phyloP scores from a whole-genome alignment of 2,329 filamentous ascomycete species.

The Xylariaceae sp. region DNA sequence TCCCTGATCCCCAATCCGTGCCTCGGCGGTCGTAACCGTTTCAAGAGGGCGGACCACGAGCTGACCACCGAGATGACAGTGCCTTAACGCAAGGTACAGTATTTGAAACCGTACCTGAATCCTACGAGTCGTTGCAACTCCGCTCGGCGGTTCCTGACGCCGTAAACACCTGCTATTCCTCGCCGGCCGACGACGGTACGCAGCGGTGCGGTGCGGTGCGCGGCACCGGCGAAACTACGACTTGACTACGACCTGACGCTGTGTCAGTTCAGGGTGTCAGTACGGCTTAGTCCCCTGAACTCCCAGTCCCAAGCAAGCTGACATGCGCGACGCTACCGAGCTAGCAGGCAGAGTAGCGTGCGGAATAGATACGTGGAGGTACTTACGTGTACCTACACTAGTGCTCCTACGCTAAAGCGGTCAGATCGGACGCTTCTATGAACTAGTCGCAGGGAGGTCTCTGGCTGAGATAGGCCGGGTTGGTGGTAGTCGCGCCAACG shows the following conservation, averaged over 20 bases:
- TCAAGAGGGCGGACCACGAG: no score
- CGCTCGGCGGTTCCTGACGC: no score
- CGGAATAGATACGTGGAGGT: not conserved
- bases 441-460: not conserved
- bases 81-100: no score
- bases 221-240: not conserved
- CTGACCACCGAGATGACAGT: no score
- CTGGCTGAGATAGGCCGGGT: not conserved
- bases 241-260: no score
- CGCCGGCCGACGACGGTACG: no score
- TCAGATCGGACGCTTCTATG: not conserved
- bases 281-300: not conserved
- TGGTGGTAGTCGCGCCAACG: not conserved
- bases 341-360: not conserved
- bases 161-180: no score
- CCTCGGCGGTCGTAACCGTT: no score
- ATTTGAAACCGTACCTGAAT: no score
- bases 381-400: not conserved
- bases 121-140: no score
- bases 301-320: not conserved
- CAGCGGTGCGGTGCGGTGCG: not conserved
- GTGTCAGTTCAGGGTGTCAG: not conserved
- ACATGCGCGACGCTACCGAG: not conserved
- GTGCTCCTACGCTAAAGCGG: not conserved
- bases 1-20: no score